These are phyloP conservation scores for Calonectria naviculata DNA, from an alignment of 2,329 filamentous ascomycete species.

Conservation along the genomic window DNA sequence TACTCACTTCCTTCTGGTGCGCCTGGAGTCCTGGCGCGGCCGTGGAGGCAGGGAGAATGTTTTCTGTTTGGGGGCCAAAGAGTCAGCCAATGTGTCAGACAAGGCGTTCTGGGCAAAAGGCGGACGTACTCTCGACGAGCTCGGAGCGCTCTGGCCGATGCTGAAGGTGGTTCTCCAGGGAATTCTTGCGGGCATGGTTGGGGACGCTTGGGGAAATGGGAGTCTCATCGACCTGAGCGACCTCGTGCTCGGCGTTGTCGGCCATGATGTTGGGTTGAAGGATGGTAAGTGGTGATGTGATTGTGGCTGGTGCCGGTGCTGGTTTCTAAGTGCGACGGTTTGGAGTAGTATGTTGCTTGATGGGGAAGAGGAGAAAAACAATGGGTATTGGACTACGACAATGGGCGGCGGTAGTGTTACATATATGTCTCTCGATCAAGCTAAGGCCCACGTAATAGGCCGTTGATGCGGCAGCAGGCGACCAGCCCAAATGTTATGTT, in stretches of 20 bases:
- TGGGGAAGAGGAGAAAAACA: slow-evolving; percentile 21
- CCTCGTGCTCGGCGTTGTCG: slow-evolving; percentile 38
- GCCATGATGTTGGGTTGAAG: slow-evolving; percentile 39
- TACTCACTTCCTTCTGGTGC: slow-evolving; percentile 76
- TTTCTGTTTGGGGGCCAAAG: slow-evolving; percentile 63
- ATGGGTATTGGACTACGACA: slow-evolving; percentile 17
- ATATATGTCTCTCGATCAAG: slow-evolving; percentile 31
- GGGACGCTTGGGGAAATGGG: slow-evolving; percentile 65
- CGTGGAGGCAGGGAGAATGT: slow-evolving; percentile 84
- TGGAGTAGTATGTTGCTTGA: not conserved
- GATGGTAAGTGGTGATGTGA: not conserved
- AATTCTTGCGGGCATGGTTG: slow-evolving; percentile 70
- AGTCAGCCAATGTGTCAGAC: slow-evolving; percentile 33
- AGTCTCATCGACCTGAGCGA: slow-evolving; percentile 58
- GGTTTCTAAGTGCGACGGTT: slow-evolving; percentile 16
- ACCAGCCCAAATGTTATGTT: slow-evolving; percentile 35
- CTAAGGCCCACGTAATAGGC: slow-evolving; percentile 38
- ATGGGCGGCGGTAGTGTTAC: slow-evolving; percentile 34
- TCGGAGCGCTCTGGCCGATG: slow-evolving; percentile 80
- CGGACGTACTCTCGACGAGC: slow-evolving; percentile 78
- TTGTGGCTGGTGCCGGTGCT: slow-evolving; percentile 5
- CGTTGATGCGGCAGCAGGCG: slow-evolving; percentile 40
- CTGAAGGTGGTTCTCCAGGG: slow-evolving; percentile 77
- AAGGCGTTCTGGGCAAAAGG: slow-evolving; percentile 43
- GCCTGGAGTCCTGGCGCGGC: slow-evolving; percentile 84